phyloP scores from a whole-genome alignment of 257 asterid species.

The Nicotiana sylvestris region DNA sequence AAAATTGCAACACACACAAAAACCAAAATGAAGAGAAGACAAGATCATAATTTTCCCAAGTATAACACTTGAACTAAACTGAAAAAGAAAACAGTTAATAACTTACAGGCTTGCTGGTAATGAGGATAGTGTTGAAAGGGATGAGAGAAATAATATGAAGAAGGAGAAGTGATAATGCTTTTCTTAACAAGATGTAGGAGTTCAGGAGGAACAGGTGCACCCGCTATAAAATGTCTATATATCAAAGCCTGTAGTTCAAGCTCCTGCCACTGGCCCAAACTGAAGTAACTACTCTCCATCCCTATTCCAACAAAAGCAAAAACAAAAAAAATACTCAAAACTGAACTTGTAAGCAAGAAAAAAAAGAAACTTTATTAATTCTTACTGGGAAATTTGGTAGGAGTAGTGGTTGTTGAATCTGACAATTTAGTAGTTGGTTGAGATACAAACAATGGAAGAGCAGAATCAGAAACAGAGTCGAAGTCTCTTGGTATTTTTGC shows the following conservation, averaged over 20 bases:
- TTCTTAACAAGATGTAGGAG: slow-evolving; percentile 76
- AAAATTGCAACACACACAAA: neutral
- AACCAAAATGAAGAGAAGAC: neutral
- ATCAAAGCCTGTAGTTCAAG: slow-evolving; percentile 86
- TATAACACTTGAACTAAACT: neutral
- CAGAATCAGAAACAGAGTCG: slow-evolving; percentile 20
- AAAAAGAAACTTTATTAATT: neutral
- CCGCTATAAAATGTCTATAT: slow-evolving; percentile 72
- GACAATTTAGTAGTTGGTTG: slow-evolving; percentile 52
- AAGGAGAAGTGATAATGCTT: slow-evolving; percentile 43
- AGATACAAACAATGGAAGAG: slow-evolving; percentile 69
- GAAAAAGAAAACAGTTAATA: neutral
- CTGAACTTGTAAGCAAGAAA: neutral
- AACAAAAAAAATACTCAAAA: neutral
- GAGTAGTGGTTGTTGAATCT: slow-evolving; percentile 38
- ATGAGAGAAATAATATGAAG: slow-evolving; percentile 36
- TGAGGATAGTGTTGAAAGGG: slow-evolving; percentile 46
- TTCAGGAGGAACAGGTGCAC: slow-evolving; percentile 69
- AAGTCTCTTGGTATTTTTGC: slow-evolving; percentile 55
- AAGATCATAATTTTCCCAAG: neutral
- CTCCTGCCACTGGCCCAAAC: slow-evolving; percentile 89
- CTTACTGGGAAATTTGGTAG: slow-evolving; percentile 48
- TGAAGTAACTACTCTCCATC: slow-evolving; percentile 72
- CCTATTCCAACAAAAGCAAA: slow-evolving; percentile 24
- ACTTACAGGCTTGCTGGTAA: slow-evolving; percentile 64